Conservation (phyloP, 768 basidiomycete species). For the Tephrocybe rancida region DNA sequence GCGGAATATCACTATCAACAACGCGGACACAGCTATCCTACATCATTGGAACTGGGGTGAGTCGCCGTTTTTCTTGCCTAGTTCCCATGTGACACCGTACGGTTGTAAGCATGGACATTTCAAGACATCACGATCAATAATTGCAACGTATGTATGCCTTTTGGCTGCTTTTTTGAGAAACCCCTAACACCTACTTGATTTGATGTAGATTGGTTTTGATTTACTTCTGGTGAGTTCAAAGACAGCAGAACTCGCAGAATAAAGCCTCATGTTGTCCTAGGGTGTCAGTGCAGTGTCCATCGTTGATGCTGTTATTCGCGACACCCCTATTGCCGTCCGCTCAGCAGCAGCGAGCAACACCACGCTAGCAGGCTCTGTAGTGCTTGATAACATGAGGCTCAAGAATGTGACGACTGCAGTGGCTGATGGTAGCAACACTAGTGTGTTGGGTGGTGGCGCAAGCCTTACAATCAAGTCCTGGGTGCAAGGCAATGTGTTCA, state of each 20-base stretch:
- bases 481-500: conserved; percentile 37
- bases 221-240: conserved; percentile 2
- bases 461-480: conserved; percentile 63
- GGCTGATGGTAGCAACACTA: conserved; percentile 35
- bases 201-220: conserved; percentile 12
- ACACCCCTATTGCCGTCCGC: conserved; percentile 64
- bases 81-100: neutral
- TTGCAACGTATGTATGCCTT: conserved; percentile 32
- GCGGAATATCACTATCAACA: conserved; percentile 54
- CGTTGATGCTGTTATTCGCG: conserved; percentile 58
- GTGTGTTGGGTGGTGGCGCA: conserved; percentile 55
- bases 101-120: conserved; percentile 43
- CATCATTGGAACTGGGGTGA: conserved; percentile 21
- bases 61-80: neutral
- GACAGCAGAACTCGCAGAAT: neutral
- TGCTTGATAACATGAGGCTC: conserved; percentile 63
- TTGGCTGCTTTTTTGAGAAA: neutral
- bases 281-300: conserved; percentile 58
- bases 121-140: conserved; percentile 42
- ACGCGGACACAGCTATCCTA: conserved; percentile 26
- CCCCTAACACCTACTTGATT: neutral
- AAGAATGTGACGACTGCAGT: conserved; percentile 63
- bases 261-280: conserved; percentile 25
- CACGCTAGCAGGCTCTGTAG: conserved; percentile 55
- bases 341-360: conserved; percentile 47